Percentiles rank a stretch among this genome's conserved stretches.
Conservation (phyloP, 148 eudicot species). For the Silene conica region DNA sequence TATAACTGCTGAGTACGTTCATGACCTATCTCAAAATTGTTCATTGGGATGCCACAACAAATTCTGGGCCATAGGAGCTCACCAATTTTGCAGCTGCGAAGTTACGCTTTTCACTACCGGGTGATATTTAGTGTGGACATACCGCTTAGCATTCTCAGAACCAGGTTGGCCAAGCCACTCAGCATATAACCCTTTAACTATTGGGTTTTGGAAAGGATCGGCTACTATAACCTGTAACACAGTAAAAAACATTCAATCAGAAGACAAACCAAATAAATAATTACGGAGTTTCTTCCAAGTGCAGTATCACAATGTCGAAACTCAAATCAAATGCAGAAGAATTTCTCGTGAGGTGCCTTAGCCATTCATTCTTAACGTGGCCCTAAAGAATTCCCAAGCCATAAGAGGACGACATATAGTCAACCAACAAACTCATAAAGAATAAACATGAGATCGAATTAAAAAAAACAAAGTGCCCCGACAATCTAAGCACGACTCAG, state of each 20-base stretch:
- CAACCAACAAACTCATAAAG: too few relatives aligned
- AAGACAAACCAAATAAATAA: neutral
- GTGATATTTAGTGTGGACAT: conserved; percentile 82
- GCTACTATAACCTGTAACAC: conserved; percentile 50
- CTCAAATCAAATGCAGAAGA: neutral
- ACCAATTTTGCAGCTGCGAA: conserved; percentile 78
- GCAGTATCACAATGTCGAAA: neutral
- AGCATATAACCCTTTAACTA: conserved; percentile 54
- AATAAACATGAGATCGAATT: too few relatives aligned
- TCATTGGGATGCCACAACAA: neutral
- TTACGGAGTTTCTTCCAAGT: neutral
- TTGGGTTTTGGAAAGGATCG: conserved; percentile 76
- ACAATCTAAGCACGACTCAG: too few relatives aligned
- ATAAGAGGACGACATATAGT: too few relatives aligned
- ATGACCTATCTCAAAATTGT: neutral
- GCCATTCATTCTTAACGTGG: too few relatives aligned
- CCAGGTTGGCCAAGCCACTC: conserved; percentile 91
- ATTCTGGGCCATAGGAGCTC: neutral
- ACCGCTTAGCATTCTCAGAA: conserved; percentile 73
- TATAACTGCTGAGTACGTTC: neutral
- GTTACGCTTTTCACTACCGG: conserved; percentile 77
- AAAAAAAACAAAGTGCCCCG: too few relatives aligned
- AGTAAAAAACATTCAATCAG: conserved; percentile 9
- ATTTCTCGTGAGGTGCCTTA: too few relatives aligned
- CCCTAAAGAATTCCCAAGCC: too few relatives aligned